phyloP scores from a whole-genome alignment of 805 yeast species.

The Cyberlindnera maritima region DNA sequence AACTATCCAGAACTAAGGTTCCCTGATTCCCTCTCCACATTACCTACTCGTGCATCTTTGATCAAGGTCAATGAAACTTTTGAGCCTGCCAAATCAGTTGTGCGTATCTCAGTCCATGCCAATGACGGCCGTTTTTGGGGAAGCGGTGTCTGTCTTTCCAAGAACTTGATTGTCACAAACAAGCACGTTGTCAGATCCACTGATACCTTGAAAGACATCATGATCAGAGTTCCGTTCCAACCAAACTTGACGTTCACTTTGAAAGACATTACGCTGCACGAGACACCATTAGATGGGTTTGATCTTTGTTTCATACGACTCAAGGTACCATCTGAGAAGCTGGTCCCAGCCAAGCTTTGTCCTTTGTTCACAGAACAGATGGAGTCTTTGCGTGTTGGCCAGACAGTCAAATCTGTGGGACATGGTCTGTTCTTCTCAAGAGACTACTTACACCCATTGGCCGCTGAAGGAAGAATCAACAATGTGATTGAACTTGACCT shows the following conservation, averaged over 20 bases:
- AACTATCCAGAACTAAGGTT: slow-evolving; percentile 7
- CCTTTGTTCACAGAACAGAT: slow-evolving; percentile 4
- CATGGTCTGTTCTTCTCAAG: slow-evolving; percentile 25
- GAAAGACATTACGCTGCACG: slow-evolving; percentile 14
- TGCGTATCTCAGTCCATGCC: slow-evolving; percentile 22
- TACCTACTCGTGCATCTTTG: neutral
- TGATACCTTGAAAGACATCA: slow-evolving; percentile 10
- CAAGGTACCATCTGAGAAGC: slow-evolving; percentile 1
- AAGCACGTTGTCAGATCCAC: slow-evolving; percentile 25
- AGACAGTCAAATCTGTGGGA: slow-evolving; percentile 24
- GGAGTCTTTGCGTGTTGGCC: slow-evolving; percentile 15
- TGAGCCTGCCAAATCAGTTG: slow-evolving; percentile 22
- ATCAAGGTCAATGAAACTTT: neutral
- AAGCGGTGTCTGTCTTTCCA: slow-evolving; percentile 25
- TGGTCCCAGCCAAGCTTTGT: slow-evolving; percentile 16
- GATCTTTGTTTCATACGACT: slow-evolving; percentile 26
- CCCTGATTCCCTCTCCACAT: neutral
- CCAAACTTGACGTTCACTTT: slow-evolving; percentile 4
- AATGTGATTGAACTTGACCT: slow-evolving; percentile 14
- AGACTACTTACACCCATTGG: slow-evolving; percentile 19
- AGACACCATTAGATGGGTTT: slow-evolving; percentile 25
- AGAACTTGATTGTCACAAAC: slow-evolving; percentile 24
- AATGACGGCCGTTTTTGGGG: slow-evolving; percentile 27
- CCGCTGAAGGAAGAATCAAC: slow-evolving; percentile 24
- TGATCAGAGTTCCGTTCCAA: slow-evolving; percentile 13